Evolutionary conservation across 352 stramenopile genomes (phyloP), one percentile per base, ranked within the genome.

Genomic region (Bremia lactucae): DNA sequence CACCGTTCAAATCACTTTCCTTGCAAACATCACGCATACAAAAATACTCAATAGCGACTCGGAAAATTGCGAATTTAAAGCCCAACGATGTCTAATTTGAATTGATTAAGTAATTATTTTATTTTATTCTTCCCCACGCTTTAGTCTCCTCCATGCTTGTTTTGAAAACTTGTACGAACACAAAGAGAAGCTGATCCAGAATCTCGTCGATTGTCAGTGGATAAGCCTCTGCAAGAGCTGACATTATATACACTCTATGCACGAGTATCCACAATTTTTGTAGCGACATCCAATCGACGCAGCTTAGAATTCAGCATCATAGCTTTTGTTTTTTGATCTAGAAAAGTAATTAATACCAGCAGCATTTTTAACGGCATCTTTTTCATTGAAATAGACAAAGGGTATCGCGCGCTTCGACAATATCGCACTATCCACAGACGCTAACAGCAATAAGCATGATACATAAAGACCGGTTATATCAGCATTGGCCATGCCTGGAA

Each of bases 51-150:
- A 85, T 42, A 6, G 72, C 78, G 21, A 90, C 75, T 55, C 87
- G 72, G 31, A 87, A 90, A 25, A 82, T 90, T 6, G 74, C 78
- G 18, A 87, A 65, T 28, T 70, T 85, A 45, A 85, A 90, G 16
- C 78, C 78, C 13, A 90, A 42, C 10, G 72, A 72, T 7, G 78
- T 85, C 6, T 70, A 83, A 45, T 82, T 86, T 7, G 74, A 86
- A 53, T 87, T 86, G 59, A 90, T 83, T 39, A 90, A 87, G 33
- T 87, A 74, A 41, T n/a, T 83, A 90, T 28, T 84, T 57, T 1
- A 64, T 62, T 9, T 85, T 82, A 59, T 87, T 87, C 55, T 64
- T 59, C 15, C 13, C 13, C 35, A 34, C 18, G 48, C 51, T 31
- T 6, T 16, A 23, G 19, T 14, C 22, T 8, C 42, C 10, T 31